These are phyloP conservation scores for Tetrahymena elliotti DNA, from an alignment of 73 alveolate genomes.

Conservation along the genomic window DNA sequence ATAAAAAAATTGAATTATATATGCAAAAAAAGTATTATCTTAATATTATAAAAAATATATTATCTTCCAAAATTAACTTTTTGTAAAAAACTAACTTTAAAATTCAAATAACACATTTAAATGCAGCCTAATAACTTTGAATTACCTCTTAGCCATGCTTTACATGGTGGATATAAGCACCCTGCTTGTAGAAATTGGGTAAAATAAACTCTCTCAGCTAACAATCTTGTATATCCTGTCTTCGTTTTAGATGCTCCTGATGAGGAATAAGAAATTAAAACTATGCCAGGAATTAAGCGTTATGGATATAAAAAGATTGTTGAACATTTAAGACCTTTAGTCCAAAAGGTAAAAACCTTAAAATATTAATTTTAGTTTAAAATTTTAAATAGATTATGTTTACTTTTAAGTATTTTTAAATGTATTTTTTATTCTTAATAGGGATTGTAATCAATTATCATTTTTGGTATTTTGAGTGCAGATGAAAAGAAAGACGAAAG, in stretches of 20 bases:
- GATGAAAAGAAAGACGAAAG: constrained; percentile 35
- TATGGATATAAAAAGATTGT: background rate
- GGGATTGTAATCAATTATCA: background rate
- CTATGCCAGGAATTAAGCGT: constrained; percentile 1
- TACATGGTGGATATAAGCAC: background rate
- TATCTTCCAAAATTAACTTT: background rate
- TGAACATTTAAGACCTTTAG: background rate
- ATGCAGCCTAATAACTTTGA: background rate
- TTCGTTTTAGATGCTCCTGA: background rate
- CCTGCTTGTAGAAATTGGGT: background rate
- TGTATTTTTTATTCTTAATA: background rate
- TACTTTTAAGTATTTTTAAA: background rate
- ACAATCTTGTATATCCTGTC: background rate
- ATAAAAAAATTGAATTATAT: background rate
- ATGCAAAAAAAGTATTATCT: too few species aligned
- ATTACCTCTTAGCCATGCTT: background rate
- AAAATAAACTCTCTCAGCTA: background rate
- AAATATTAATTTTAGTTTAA: background rate
- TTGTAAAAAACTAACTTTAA: background rate
- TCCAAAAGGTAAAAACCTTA: background rate
- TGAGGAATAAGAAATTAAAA: background rate
- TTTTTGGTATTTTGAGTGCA: constrained; percentile 7
- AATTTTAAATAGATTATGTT: background rate
- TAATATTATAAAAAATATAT: too few species aligned
- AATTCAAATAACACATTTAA: background rate